Percentiles rank a stretch among this genome's conserved stretches.
phyloP scores from a whole-genome alignment of 441 rosid genomes.

The Erodium trifolium region DNA sequence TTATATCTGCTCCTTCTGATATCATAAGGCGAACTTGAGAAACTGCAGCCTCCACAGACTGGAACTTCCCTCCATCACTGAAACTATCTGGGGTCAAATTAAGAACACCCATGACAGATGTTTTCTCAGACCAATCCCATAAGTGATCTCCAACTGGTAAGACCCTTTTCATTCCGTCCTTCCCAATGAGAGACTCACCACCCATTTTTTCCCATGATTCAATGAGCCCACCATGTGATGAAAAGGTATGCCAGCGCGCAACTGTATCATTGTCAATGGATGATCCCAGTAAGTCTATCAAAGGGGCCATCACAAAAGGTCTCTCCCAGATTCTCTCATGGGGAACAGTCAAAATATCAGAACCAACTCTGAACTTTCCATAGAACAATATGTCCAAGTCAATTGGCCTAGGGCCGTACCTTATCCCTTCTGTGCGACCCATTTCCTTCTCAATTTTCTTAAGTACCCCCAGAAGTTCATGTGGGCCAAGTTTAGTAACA shows the following conservation, averaged over 20 bases:
- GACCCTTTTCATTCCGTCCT: conserved; percentile 70
- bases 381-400: conserved; percentile 89
- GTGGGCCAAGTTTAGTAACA: conserved; percentile 71
- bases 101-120: conserved; percentile 79
- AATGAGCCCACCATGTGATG: conserved; percentile 42
- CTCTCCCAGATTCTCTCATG: conserved; percentile 92
- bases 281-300: conserved; percentile 70
- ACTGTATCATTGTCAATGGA: conserved; percentile 57
- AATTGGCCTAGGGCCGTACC: conserved; percentile 85
- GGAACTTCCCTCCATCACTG: conserved; percentile 81
- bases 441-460: conserved; percentile 71
- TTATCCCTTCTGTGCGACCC: conserved; percentile 70
- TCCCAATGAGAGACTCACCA: conserved; percentile 65
- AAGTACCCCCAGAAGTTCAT: conserved; percentile 59
- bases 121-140: conserved; percentile 74
- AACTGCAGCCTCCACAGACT: conserved; percentile 53
- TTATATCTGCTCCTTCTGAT: conserved; percentile 70
- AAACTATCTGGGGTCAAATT: conserved; percentile 95
- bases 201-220: conserved; percentile 72
- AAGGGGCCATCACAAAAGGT: conserved; percentile 84
- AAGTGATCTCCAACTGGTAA: conserved; percentile 55
- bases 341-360: conserved; percentile 56
- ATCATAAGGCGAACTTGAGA: conserved; percentile 66
- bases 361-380: conserved; percentile 53
- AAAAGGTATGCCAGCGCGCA: conserved; percentile 71